Conservation (phyloP, 2,329 filamentous ascomycete genomes). For the Thermoascus crustaceus region DNA sequence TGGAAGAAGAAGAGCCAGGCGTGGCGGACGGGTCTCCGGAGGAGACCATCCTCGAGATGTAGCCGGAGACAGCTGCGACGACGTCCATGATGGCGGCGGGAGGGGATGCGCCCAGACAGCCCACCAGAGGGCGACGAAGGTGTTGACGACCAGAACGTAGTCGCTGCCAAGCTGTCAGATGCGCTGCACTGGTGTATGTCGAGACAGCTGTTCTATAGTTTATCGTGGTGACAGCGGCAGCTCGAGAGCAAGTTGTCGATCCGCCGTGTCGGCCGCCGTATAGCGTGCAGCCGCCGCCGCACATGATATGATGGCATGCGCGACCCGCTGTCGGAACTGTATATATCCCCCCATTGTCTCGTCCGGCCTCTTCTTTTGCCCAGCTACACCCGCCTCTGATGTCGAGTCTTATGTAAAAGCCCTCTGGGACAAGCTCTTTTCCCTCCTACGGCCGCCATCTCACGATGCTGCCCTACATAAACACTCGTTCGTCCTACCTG, state of each 20-base stretch:
- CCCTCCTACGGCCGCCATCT: background rate
- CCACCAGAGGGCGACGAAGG: background rate
- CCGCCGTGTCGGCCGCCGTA: conserved; percentile 1
- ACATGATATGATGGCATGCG: conserved; percentile 2
- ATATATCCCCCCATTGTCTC: too few species aligned
- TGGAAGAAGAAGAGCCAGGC: conserved; percentile 56
- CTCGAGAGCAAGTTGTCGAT: too few species aligned
- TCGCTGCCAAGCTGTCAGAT: background rate
- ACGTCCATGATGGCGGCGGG: conserved; percentile 67
- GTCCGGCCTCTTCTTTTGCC: too few species aligned
- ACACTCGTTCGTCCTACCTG: conserved; percentile 41
- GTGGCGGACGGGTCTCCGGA: conserved; percentile 63
- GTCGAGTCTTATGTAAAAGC: background rate
- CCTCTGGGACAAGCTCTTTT: background rate
- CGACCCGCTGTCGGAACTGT: too few species aligned
- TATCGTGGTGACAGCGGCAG: too few species aligned
- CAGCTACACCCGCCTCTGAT: too few species aligned
- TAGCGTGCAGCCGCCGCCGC: background rate
- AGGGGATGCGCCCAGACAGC: background rate
- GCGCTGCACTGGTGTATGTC: too few species aligned
- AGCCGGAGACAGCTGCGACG: conserved; percentile 83
- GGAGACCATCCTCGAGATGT: conserved; percentile 93
- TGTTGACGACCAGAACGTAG: background rate
- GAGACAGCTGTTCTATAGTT: too few species aligned
- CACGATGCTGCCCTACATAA: conserved; percentile 56